These are phyloP conservation scores for Neurospora sp. DNA, from an alignment of 495 filamentous ascomycete genomes.

Conservation along the genomic window DNA sequence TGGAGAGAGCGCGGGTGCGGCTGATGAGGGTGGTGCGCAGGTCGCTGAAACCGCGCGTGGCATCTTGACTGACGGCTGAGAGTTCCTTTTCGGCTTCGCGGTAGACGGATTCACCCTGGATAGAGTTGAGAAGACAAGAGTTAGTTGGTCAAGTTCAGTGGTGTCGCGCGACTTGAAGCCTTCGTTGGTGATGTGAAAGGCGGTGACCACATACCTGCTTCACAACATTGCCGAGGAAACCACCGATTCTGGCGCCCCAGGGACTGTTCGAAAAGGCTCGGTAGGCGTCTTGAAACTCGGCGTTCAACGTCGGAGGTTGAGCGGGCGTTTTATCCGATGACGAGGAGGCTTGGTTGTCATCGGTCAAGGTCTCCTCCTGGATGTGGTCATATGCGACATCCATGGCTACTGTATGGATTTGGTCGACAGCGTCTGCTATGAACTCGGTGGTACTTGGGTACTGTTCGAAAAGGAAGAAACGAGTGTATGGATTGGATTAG, in stretches of 20 bases:
- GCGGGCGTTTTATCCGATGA: constrained; percentile 39
- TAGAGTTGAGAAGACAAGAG: not conserved
- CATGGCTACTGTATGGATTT: constrained; percentile 43
- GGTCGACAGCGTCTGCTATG: not conserved
- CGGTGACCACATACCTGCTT: constrained; percentile 53
- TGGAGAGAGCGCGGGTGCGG: constrained; percentile 63
- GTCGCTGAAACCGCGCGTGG: constrained; percentile 70
- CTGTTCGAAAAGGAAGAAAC: not conserved
- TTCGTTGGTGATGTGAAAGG: not conserved
- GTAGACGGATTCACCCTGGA: constrained; percentile 74
- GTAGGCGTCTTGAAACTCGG: constrained; percentile 90
- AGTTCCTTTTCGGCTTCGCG: constrained; percentile 76
- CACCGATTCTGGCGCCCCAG: constrained; percentile 83
- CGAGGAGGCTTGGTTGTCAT: constrained; percentile 42
- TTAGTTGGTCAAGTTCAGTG: not conserved
- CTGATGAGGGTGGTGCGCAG: constrained; percentile 58
- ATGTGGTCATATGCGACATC: constrained; percentile 98
- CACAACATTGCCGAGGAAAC: constrained; percentile 78
- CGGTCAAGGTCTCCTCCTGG: constrained; percentile 66
- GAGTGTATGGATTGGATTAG: not conserved
- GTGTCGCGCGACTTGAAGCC: not conserved
- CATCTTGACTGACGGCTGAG: constrained; percentile 65
- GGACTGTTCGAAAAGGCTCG: constrained; percentile 82
- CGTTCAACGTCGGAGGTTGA: constrained; percentile 55
- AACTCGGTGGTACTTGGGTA: not conserved